These are phyloP conservation scores for Oemleria cerasiformis DNA, from an alignment of 306 rosid genomes.

Conservation along the genomic window DNA sequence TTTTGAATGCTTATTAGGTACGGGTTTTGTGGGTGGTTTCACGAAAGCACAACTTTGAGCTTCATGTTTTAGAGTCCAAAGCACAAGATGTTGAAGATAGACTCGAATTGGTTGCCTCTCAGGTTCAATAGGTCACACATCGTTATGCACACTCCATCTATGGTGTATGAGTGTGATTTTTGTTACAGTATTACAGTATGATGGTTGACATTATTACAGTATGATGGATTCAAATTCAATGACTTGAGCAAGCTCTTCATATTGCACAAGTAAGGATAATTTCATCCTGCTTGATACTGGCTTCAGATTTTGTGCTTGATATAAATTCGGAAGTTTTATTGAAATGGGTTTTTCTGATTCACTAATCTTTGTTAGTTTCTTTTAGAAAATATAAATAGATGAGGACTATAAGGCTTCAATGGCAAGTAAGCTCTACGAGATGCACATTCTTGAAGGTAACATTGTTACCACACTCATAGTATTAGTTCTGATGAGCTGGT, in stretches of 20 bases:
- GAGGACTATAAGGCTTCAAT: constrained; percentile 47
- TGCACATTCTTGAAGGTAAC: constrained; percentile 74
- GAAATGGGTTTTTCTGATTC: constrained; percentile 15
- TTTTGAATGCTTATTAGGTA: constrained; percentile 23
- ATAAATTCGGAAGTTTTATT: not conserved
- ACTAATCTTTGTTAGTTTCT: constrained; percentile 20
- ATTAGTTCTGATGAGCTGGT: not conserved
- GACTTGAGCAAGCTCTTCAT: constrained; percentile 96
- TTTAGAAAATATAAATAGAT: constrained; percentile 29
- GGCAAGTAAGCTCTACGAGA: constrained; percentile 37
- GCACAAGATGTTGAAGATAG: constrained; percentile 57
- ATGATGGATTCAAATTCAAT: constrained; percentile 88
- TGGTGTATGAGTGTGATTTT: not conserved
- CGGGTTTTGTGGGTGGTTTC: not conserved
- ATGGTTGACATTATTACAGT: constrained; percentile 68
- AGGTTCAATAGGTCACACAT: constrained; percentile 20
- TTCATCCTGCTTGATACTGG: constrained; percentile 5
- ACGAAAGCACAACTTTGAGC: not conserved
- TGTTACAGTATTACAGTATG: constrained; percentile 36
- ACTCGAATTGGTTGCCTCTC: constrained; percentile 42
- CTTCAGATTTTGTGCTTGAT: not conserved
- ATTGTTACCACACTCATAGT: constrained; percentile 12
- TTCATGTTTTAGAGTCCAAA: constrained; percentile 54
- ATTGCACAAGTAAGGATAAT: constrained; percentile 50
- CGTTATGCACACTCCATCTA: not conserved